Evolutionary conservation across 805 yeast genomes (phyloP).

Genomic region (Wickerhamomyces silvicola): DNA sequence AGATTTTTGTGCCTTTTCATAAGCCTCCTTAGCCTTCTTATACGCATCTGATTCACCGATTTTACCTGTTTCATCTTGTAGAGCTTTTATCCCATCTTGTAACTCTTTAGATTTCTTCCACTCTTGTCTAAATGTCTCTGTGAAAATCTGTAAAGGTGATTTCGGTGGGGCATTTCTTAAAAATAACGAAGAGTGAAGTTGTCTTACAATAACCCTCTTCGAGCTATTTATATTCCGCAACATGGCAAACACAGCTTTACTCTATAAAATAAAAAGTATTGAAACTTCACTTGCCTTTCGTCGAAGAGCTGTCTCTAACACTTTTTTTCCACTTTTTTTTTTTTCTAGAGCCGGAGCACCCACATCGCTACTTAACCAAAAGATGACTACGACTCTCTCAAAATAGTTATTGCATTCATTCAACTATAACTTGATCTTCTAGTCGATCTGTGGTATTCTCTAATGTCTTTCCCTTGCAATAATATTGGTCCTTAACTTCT

Average conservation of each 20-base stretch:
- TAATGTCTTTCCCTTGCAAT: constrained; percentile 50
- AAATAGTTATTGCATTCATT: too few relatives aligned
- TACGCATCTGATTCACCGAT: constrained; percentile 92
- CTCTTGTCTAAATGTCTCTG: constrained; percentile 85
- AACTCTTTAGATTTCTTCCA: constrained; percentile 87
- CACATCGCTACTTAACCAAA: too few relatives aligned
- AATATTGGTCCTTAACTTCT: constrained; percentile 51
- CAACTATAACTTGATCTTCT: too few relatives aligned
- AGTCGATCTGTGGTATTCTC: constrained; percentile 27
- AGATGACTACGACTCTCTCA: too few relatives aligned
- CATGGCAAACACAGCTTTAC: too few relatives aligned
- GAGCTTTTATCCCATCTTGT: constrained; percentile 87
- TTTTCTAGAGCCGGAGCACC: too few relatives aligned
- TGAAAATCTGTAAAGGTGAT: constrained; percentile 87
- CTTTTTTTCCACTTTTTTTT: too few relatives aligned
- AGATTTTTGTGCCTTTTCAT: constrained; percentile 73
- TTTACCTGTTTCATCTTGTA: constrained; percentile 93
- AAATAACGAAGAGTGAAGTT: constrained; percentile 17
- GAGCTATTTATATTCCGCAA: constrained; percentile 2
- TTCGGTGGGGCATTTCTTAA: constrained; percentile 32
- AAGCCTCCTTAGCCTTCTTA: constrained; percentile 89
- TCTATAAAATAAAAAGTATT: too few relatives aligned
- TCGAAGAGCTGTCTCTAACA: too few relatives aligned
- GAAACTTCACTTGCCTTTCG: too few relatives aligned
- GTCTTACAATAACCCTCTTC: constrained; percentile 8